Evolutionary conservation across 495 filamentous ascomycete species (phyloP), one percentile per base, ranked within the genome.

Genomic region (Astrothelium subdiscretum): DNA sequence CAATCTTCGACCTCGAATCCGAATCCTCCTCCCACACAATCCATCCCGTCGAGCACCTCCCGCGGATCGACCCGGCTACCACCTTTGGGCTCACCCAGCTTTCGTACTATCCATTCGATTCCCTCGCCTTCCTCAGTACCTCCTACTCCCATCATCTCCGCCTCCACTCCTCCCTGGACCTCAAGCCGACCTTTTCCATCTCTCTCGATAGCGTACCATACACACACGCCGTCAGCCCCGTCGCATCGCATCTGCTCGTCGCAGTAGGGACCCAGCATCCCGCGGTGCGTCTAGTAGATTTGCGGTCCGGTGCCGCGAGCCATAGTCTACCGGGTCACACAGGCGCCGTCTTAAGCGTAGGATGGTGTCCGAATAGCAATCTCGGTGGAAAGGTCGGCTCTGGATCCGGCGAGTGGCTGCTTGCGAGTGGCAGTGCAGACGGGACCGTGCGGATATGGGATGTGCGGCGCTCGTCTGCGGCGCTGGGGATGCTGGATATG

Each of bases 71-170:
- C 69, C 22, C 48, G 12, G 3, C 48, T 5, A 27, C 48, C 24
- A 88, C 82, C 57, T 88, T 86, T 66, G 87, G 89, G 58, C 86
- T 96, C 59, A 95, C 91, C 1, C 86, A 91, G 38, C 74, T 96
- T 42, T 88, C 81, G 1, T 95, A 95, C 74, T 96, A 94, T 68
- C 90, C 92, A 2, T 94, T 94, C 67, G 92, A 92, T 76, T 74
- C 86, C 63, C 73, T 81, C 65, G 76, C 91, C 32, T 94, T 97
- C 66, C 77, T 95, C 12, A 88, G 89, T 1, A 87, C 86, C 12
- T 90, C 90, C 54, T 90, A 90, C 70, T 92, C 96, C 71, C 84
- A 88, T 62, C 88, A 85, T 2, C 78, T 96, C 32, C 92, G 92
- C 71, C 75, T 92, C 2, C 96, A 87, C 68, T 83, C 86, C 10